Conservation (phyloP, 345 rosid species). For the Populus davidiana region DNA sequence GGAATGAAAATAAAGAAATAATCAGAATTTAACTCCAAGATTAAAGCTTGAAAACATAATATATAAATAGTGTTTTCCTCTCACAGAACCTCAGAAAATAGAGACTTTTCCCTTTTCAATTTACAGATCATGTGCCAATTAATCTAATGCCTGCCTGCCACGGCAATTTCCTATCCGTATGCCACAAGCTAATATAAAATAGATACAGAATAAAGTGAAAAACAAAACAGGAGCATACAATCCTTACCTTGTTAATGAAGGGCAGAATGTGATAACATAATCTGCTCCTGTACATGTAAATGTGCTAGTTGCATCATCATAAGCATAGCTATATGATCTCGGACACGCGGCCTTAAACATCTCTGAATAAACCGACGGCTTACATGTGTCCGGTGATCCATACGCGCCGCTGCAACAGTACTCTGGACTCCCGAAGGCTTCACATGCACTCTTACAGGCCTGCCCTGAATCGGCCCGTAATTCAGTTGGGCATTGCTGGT, state of each 20-base stretch:
- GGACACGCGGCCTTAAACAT: conserved; percentile 32
- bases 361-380: conserved; percentile 26
- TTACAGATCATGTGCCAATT: neutral
- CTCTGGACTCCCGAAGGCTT: conserved; percentile 28
- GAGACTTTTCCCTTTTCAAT: neutral
- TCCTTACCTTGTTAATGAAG: conserved; percentile 28
- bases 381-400: conserved; percentile 29
- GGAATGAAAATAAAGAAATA: neutral
- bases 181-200: conserved; percentile 9
- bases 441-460: conserved; percentile 35
- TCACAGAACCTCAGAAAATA: neutral
- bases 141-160: no score
- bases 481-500: conserved; percentile 23
- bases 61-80: neutral
- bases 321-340: conserved; percentile 27
- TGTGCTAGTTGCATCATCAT: conserved; percentile 28
- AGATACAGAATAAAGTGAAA: conserved; percentile 1
- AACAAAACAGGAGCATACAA: neutral
- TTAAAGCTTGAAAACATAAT: neutral
- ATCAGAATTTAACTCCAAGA: neutral
- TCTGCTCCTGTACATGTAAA: conserved; percentile 29
- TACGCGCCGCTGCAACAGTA: conserved; percentile 33
- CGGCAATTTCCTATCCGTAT: neutral
- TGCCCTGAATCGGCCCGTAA: conserved; percentile 17
- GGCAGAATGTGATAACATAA: conserved; percentile 32